Conservation (phyloP, 345 rosid species). For the Conringia planisiliqua region DNA sequence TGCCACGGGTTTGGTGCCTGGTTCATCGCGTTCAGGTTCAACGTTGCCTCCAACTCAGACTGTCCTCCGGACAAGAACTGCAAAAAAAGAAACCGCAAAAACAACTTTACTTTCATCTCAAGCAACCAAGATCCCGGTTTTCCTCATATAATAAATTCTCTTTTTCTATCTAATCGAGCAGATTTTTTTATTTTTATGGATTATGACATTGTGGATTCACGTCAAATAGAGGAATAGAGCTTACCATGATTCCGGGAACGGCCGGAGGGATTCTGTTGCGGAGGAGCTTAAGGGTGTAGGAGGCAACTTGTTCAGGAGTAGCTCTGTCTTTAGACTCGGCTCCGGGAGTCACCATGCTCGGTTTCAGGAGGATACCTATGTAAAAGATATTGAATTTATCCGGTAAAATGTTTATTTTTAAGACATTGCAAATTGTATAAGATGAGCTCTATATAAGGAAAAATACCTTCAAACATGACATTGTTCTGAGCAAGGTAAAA, state of each 20-base stretch:
- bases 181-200: not conserved
- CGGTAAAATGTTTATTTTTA: not conserved
- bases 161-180: not conserved
- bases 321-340: conserved; percentile 89
- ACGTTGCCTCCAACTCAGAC: conserved; percentile 96
- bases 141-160: not conserved
- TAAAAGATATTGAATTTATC: not conserved
- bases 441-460: not conserved
- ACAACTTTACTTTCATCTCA: not conserved
- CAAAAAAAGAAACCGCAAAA: not conserved
- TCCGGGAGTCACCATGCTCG: conserved; percentile 99
- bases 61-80: conserved; percentile 99
- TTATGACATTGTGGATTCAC: not conserved
- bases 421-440: not conserved
- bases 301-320: conserved; percentile 77
- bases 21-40: conserved; percentile 96
- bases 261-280: conserved; percentile 79
- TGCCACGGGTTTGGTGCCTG: conserved; percentile 91
- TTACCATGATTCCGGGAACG: conserved; percentile 98
- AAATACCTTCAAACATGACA: conserved; percentile 77
- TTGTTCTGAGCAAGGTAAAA: conserved; percentile 95
- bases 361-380: conserved; percentile 74
- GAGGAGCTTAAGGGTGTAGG: conserved; percentile 95
- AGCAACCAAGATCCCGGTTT: conserved; percentile 10
- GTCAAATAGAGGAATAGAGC: conserved; percentile 9